Percentiles rank a stretch among this genome's conserved stretches.
Conservation (phyloP, 176 grass and related monocot genomes). For the Saccharum officinarum region DNA sequence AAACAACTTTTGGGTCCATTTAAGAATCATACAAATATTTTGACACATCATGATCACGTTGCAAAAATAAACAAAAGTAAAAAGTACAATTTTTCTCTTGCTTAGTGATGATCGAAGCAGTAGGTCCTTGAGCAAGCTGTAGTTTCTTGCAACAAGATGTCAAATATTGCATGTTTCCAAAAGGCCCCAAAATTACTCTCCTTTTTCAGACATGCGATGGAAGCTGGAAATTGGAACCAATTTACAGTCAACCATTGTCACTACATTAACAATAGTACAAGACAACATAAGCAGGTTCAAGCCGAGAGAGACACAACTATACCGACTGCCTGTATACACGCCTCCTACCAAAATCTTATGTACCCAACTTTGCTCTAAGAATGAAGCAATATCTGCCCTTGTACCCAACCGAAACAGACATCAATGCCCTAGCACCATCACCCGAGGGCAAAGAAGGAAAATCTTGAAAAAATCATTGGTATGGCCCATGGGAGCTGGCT, state of each 20-base stretch:
- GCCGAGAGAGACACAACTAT: slow-evolving; percentile 50
- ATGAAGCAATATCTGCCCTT: slow-evolving; percentile 46
- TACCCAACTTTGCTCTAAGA: slow-evolving; percentile 52
- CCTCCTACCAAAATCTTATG: slow-evolving; percentile 71
- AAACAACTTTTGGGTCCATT: too few species aligned
- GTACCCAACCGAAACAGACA: slow-evolving; percentile 33
- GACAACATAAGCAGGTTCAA: slow-evolving; percentile 21
- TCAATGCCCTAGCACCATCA: not conserved
- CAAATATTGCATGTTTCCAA: not conserved
- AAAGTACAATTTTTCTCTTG: not conserved
- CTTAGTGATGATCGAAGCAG: not conserved
- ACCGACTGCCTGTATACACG: slow-evolving; percentile 60
- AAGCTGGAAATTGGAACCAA: not conserved
- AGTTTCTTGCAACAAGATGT: not conserved
- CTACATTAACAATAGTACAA: slow-evolving; percentile 26
- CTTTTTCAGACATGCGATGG: not conserved
- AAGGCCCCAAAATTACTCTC: not conserved
- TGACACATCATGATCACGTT: not conserved
- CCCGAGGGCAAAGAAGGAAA: not conserved
- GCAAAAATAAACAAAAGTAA: not conserved
- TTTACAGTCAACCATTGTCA: slow-evolving; percentile 40
- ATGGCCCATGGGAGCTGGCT: not conserved
- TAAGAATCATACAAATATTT: too few species aligned
- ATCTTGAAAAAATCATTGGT: not conserved
- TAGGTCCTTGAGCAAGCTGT: not conserved